Evolutionary conservation across 2,329 filamentous ascomycete species (phyloP), one percentile per base, ranked within the genome.

Genomic region (Colletotrichum graminicola): DNA sequence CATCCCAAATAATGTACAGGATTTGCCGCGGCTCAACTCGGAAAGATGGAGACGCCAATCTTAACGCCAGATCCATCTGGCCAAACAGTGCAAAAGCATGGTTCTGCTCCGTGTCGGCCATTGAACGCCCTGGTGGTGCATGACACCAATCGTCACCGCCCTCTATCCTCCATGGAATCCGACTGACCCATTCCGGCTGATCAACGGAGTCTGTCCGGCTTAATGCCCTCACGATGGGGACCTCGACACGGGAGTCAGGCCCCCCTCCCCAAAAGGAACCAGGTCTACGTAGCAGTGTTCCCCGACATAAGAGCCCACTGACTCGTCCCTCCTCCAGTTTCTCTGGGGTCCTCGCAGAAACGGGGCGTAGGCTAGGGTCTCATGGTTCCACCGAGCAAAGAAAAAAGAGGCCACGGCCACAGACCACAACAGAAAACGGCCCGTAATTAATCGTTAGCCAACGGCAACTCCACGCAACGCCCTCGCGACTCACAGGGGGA

Each of bases 371-470:
- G 56, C 49, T 41, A 57, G 61, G 34, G 52, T 54, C 34, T 36
- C 36, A 32, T 54, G 49, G 41, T 52, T 26, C 32, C 32, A 52
- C 34, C 10, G 45, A 62, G 32, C 29, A 43, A 34, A 61, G 14
- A 21, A 41, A 26, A 18, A 36, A 39, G 34, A 21, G 47, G 34
- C 43, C 51, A 62, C 56, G 59, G 52, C 21, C 51, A 68, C 39
- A 65, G 66, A 68, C 51, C 65, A 59, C 39, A 63, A 45, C 65
- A 63, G 62, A 54, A 71, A 59, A 71, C 65, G 59, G 68, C 43
- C 68, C 68, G 68, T 68, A 71, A 71, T 63, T 63, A 71, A 71
- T 68, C 59, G 36, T 71, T 68, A 68, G 65, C 54, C 65, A 69
- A 71, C 68, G 57, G 57, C 54, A 68, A 60, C 65, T 68, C 68